Base-by-base conservation (phyloP, 2,329 filamentous ascomycete species). In the Grosmannia serpens region DNA sequence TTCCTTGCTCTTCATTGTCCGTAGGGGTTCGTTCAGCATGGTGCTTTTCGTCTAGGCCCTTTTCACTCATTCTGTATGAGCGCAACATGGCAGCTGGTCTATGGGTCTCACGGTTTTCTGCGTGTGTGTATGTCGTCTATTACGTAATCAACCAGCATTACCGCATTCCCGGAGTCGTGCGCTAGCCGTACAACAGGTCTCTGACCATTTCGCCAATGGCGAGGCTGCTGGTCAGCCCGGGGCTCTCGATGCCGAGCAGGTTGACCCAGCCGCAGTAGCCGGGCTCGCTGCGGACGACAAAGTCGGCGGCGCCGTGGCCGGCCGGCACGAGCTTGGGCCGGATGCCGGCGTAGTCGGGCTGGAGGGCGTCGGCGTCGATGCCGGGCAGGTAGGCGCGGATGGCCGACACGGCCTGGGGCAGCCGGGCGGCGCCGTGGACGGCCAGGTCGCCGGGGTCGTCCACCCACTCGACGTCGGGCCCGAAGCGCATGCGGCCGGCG, bases 391-490 rank as follows among this genome's bases (percentile, higher is more conserved):
- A 99, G 9, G 78, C 77, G 64, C 79, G 75, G 59, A 99, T 96
- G 67, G 89, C 89, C 13, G 75, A 75, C 0, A 95, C 70, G 0
- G 91, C 91, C 46, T 81, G 76, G 1, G 74, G 70, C 58, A 96
- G 74, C 15, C 88, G 78, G 44, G 29, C 54, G 26, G 75, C 75
- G 1, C 77, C 73, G 63, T 83, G 89, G 20, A 88, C 86, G 1
- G 77, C 75, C n/a, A 96, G 76, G 66, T 96, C 84, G 10, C 74
- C 72, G 0, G 90, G 83, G 1, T 77, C 74, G 54, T 86, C 81
- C 0, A 96, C 86, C 94, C 94, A 97, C 70, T 97, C 90, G 17
- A 96, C 88, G 68, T 99, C 94, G 0, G 94, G 94, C 0, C 94
- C 94, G 70, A 99, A 99, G 44, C 90, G 86, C 50, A 97, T 80